Evolutionary conservation across 2,329 filamentous ascomycete genomes (phyloP), one percentile per base, ranked within the genome.

Genomic region (Nemania sp.): DNA sequence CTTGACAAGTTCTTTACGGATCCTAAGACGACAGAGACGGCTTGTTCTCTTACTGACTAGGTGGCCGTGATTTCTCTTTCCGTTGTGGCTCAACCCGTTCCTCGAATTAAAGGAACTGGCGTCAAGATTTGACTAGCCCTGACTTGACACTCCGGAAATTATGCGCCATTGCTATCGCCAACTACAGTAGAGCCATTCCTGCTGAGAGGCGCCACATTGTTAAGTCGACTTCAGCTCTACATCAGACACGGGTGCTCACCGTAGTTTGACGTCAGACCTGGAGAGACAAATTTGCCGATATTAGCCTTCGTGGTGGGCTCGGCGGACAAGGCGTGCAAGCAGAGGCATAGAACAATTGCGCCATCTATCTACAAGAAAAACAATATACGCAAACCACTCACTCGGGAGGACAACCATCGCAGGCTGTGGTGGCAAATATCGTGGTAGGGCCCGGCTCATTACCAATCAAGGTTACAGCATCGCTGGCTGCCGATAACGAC

Each of bases 141-240:
- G 12, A 40, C 34, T 34, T n/a, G 46, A 19, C 11, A 12, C 6
- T 26, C 23, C 20, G n/a, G 39, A 31, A 53, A 54, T 47, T 57
- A 59, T 54, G 50, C 45, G 37, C 47, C 37, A 45, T 54, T 28
- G 30, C 28, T 34, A 42, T 36, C 34, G 14, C 30, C 53, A 47
- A 26, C 28, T 39, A 24, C 39, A 48, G 43, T 54, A 54, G 47
- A 45, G 50, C 20, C 30, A 36, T 26, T 19, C 46, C 37, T 14
- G 22, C 17, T 41, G 49, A 24, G 34, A 51, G 45, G 41, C 34
- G 36, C 40, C 26, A 44, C 30, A n/a, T 28, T 34, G 34, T 52
- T 47, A 31, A 50, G 36, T 24, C 31, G 40, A 23, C 26, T 30
- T n/a, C 48, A 44, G 43, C 23, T 28, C 24, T n/a, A n/a, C n/a